A percentile compares a stretch with the other conserved stretches of the same genome.
Evolutionary conservation across 2,329 filamentous ascomycete species (phyloP).

Genomic region (Aspergillus jensenii): DNA sequence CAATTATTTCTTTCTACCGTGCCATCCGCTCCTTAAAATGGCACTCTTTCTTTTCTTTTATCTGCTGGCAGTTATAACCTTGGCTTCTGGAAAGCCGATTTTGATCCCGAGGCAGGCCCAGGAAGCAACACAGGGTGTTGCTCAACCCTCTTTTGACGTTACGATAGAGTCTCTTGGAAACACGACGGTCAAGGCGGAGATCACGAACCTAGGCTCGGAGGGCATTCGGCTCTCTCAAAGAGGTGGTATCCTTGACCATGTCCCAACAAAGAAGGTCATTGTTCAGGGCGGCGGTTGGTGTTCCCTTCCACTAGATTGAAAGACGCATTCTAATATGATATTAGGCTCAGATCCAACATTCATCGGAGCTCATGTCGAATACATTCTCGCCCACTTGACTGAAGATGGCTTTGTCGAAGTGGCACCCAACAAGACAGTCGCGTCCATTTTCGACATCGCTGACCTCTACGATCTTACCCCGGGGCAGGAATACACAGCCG

Average conservation of each 20-base stretch:
- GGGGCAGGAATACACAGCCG: slow-evolving; percentile 11
- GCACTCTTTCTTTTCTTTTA: slow-evolving; percentile 15
- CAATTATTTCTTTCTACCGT: slow-evolving; percentile 5
- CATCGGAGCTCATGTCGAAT: slow-evolving; percentile 13
- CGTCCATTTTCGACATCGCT: slow-evolving; percentile 15
- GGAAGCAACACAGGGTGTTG: slow-evolving; percentile 13
- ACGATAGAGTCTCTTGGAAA: slow-evolving; percentile 12
- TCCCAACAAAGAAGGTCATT: slow-evolving; percentile 16
- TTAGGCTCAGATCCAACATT: slow-evolving; percentile 10
- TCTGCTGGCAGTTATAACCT: slow-evolving; percentile 12
- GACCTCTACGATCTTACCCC: slow-evolving; percentile 14
- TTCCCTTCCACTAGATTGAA: background rate
- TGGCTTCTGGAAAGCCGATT: slow-evolving; percentile 21
- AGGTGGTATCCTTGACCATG: slow-evolving; percentile 14
- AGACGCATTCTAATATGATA: background rate
- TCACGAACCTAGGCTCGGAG: slow-evolving; percentile 13
- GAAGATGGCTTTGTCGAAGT: slow-evolving; percentile 14
- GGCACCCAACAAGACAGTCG: slow-evolving; percentile 14
- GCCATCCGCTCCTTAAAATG: slow-evolving; percentile 9
- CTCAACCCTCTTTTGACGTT: slow-evolving; percentile 11
- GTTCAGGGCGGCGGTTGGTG: slow-evolving; percentile 13
- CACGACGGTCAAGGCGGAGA: slow-evolving; percentile 12
- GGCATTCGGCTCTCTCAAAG: slow-evolving; percentile 13
- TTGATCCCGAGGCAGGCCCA: slow-evolving; percentile 13
- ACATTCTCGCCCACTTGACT: slow-evolving; percentile 12